These are phyloP conservation scores for Fusarium piperis DNA, from an alignment of 2,329 filamentous ascomycete species.

Conservation along the genomic window DNA sequence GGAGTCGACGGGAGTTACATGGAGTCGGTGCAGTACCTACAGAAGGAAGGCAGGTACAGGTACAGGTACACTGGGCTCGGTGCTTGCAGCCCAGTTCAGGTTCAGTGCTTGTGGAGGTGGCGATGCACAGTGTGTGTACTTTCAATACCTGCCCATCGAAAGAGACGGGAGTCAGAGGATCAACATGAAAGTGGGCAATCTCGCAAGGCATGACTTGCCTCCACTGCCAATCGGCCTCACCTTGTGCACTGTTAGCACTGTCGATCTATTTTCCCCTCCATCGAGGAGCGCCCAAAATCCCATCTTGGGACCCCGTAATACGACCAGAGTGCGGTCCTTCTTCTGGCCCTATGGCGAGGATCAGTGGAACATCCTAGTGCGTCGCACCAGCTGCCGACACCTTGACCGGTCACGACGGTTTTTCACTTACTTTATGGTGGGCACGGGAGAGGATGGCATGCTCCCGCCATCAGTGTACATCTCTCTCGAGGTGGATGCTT, in stretches of 20 bases:
- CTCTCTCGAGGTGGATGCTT: neutral
- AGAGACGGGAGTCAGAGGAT: conserved; percentile 10
- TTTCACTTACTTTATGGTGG: neutral
- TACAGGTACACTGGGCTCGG: neutral
- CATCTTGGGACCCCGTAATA: conserved; percentile 25
- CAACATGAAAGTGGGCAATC: conserved; percentile 14
- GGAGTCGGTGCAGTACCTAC: neutral
- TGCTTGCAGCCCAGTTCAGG: neutral
- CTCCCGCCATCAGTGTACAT: neutral
- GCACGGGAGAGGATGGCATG: neutral
- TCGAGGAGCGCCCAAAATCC: conserved; percentile 25
- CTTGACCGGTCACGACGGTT: neutral
- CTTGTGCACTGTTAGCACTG: conserved; percentile 13
- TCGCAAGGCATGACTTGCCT: conserved; percentile 14
- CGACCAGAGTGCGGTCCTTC: conserved; percentile 13
- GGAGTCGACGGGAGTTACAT: neutral
- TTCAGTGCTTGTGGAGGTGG: conserved; percentile 36
- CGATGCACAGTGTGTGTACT: conserved; percentile 44
- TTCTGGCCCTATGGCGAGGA: neutral
- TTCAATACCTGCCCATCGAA: too few species aligned
- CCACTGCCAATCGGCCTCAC: conserved; percentile 18
- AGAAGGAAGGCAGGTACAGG: neutral
- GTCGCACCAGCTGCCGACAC: neutral
- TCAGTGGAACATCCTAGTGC: neutral
- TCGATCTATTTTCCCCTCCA: conserved; percentile 26